Evolutionary conservation across 352 stramenopile species (phyloP), one percentile per base, ranked within the genome.

Genomic region (Phytophthora hybrid): DNA sequence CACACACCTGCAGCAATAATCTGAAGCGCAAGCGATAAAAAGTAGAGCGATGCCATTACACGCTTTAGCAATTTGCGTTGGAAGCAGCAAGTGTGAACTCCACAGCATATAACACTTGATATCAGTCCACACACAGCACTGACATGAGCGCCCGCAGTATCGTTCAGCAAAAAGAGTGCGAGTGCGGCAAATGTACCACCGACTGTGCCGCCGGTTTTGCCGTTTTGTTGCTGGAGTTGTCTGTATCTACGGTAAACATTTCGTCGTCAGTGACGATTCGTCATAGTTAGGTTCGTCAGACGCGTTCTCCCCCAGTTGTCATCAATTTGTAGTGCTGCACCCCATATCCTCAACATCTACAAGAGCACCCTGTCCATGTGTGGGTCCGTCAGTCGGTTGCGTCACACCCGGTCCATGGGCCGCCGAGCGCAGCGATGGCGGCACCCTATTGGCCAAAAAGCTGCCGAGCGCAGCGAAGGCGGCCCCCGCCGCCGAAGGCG

Each of bases 21-120:
- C 11, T 71, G 64, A 23, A 64, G 11, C 8, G 26, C 34, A 4
- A 71, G 44, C 19, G 65, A 65, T 16, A 63, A n/a, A 55, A 46
- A 63, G 19, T 69, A 18, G 26, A 69, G 63, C 10, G 46, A 52
- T 10, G 18, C 5, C 5, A 52, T 4, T 1, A 52, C 7, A 4
- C n/a, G 46, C n/a, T 52, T 52, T 18, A 52, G n/a, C 11, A 52
- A 11, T 26, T 26, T 18, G 4, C 46, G 18, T 52, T 52, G 46
- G 6, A 7, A 52, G 46, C 46, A 52, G 46, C 46, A 52, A 13
- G 46, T 52, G 46, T 52, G 46, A 52, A 52, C 7, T 13, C 46
- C 16, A 52, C 46, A 52, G 46, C 23, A 52, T 13, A 26, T 13
- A 18, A 18, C 46, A 52, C 46, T 52, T 18, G 46, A 1, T 26